Percentiles rank a stretch among this genome's conserved stretches.
phyloP scores from a whole-genome alignment of 1,284 basidiomycete genomes.

The Trametes polyzona region DNA sequence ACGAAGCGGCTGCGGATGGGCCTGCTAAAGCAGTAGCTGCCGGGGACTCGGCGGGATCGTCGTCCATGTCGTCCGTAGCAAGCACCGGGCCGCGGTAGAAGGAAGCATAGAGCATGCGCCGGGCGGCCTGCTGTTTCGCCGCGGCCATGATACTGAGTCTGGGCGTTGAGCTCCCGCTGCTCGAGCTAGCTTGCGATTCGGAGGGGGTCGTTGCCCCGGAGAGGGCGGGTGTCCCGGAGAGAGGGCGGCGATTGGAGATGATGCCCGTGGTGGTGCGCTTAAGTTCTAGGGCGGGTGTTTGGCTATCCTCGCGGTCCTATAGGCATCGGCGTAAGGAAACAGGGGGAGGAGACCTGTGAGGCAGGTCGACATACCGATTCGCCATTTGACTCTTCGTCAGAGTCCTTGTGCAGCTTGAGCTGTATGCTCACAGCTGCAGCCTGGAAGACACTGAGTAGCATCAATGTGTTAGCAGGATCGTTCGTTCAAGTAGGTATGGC shows the following conservation, averaged over 20 bases:
- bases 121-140: slow-evolving; percentile 81
- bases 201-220: slow-evolving; percentile 54
- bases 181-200: slow-evolving; percentile 35
- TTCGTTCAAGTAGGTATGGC: not conserved
- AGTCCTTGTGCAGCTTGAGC: slow-evolving; percentile 60
- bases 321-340: not conserved
- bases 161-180: slow-evolving; percentile 35
- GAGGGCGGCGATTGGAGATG: slow-evolving; percentile 70
- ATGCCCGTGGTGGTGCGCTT: slow-evolving; percentile 77
- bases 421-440: slow-evolving; percentile 80
- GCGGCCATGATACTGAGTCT: slow-evolving; percentile 60
- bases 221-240: slow-evolving; percentile 49
- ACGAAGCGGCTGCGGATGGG: not conserved
- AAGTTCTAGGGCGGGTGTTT: slow-evolving; percentile 37
- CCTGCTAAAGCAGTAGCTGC: not conserved
- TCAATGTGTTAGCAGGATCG: not conserved
- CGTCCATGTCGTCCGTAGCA: slow-evolving; percentile 39
- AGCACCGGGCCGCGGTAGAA: slow-evolving; percentile 80
- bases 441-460: slow-evolving; percentile 67
- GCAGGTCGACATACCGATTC: slow-evolving; percentile 11
- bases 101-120: slow-evolving; percentile 72
- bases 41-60: slow-evolving; percentile 5
- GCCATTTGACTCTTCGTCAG: slow-evolving; percentile 49
- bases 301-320: slow-evolving; percentile 32
- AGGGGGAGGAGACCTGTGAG: not conserved